A percentile compares a stretch with the other conserved stretches of the same genome.
Evolutionary conservation across 2,329 filamentous ascomycete genomes (phyloP).

Genomic region (Macrophomina tecta): DNA sequence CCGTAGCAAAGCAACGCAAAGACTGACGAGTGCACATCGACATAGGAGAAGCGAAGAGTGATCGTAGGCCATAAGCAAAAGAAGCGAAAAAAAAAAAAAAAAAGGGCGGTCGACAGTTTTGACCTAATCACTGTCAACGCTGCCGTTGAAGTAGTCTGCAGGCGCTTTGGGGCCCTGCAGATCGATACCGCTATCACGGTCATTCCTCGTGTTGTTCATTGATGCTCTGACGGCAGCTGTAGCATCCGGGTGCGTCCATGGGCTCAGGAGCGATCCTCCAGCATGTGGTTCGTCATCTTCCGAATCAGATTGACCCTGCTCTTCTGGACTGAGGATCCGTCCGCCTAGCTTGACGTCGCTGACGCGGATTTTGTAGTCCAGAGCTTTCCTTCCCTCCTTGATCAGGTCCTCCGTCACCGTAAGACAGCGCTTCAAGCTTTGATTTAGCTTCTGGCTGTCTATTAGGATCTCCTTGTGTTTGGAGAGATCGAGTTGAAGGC

Average conservation of each 20-base stretch:
- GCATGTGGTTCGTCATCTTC: conserved; percentile 36
- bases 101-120: not conserved
- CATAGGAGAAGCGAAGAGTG: conserved; percentile 18
- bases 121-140: conserved; percentile 16
- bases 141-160: conserved; percentile 7
- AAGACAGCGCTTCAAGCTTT: conserved; percentile 87
- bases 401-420: conserved; percentile 91
- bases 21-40: conserved; percentile 22
- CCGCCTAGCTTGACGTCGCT: conserved; percentile 84
- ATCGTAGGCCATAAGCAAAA: conserved; percentile 16
- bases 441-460: conserved; percentile 94
- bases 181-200: conserved; percentile 47
- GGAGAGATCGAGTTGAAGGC: conserved; percentile 81
- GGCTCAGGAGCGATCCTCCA: conserved; percentile 43
- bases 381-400: conserved; percentile 82
- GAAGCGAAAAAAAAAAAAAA: conserved; percentile 3
- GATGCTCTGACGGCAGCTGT: conserved; percentile 29
- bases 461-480: conserved; percentile 88
- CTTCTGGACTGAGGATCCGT: conserved; percentile 74
- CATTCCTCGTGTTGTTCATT: conserved; percentile 34
- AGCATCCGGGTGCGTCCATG: conserved; percentile 42
- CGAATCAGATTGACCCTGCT: conserved; percentile 51
- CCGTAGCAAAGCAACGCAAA: conserved; percentile 16
- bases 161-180: conserved; percentile 33
- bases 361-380: conserved; percentile 79